A percentile compares a stretch with the other conserved stretches of the same genome.
Conservation (phyloP, 805 yeast genomes). For the Candida lessepsii region DNA sequence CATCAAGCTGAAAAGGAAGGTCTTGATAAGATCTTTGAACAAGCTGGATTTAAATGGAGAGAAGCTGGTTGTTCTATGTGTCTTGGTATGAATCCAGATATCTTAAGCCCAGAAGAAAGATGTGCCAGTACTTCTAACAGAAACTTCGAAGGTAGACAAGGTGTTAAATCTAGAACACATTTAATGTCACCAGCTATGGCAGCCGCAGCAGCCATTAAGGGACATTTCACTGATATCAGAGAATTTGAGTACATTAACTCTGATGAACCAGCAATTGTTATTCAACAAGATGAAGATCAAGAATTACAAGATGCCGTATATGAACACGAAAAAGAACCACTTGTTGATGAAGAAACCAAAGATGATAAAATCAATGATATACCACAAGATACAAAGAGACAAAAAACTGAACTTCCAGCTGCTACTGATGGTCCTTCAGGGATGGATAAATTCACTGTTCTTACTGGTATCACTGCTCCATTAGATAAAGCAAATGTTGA, state of each 20-base stretch:
- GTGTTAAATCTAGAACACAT: slow-evolving; percentile 93
- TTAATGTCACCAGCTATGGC: slow-evolving; percentile 99
- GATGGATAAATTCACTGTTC: slow-evolving; percentile 70
- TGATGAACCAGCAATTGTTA: slow-evolving; percentile 58
- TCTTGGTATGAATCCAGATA: slow-evolving; percentile 99
- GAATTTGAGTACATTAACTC: slow-evolving; percentile 61
- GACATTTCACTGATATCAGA: slow-evolving; percentile 89
- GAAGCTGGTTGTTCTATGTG: slow-evolving; percentile 99
- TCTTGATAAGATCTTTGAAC: slow-evolving; percentile 81
- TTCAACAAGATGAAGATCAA: slow-evolving; percentile 50
- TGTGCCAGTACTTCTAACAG: slow-evolving; percentile 99
- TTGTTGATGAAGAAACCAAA: slow-evolving; percentile 46
- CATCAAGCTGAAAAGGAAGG: slow-evolving; percentile 94
- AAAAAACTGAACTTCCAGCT: slow-evolving; percentile 7
- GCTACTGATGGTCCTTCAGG: slow-evolving; percentile 33
- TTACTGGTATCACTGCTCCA: slow-evolving; percentile 91
- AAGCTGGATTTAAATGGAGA: slow-evolving; percentile 98
- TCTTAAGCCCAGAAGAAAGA: slow-evolving; percentile 89
- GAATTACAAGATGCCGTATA: slow-evolving; percentile 68
- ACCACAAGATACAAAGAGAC: slow-evolving; percentile 44
- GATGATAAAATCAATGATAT: slow-evolving; percentile 63
- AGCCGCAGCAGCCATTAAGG: slow-evolving; percentile 94
- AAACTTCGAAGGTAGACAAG: slow-evolving; percentile 99
- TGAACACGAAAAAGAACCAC: slow-evolving; percentile 65
- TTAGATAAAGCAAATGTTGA: slow-evolving; percentile 93